phyloP scores from a whole-genome alignment of 1,284 basidiomycete genomes.

The Cryptococcus sp. region DNA sequence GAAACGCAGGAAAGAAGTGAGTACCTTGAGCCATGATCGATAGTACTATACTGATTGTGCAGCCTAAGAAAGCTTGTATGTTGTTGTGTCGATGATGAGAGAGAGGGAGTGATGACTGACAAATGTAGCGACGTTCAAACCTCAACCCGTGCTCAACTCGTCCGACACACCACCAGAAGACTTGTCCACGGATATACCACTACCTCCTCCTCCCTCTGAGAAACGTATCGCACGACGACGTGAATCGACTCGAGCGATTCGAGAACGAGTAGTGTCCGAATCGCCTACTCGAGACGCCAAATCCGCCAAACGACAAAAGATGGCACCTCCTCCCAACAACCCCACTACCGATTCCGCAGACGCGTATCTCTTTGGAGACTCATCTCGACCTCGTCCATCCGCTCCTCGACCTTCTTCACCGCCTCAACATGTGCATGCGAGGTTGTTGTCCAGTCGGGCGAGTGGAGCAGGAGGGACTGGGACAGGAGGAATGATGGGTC shows the following conservation, averaged over 20 bases:
- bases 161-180: constrained; percentile 28
- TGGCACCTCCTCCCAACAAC: not conserved
- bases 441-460: too few species aligned
- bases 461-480: not conserved
- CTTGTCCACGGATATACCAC: constrained; percentile 9
- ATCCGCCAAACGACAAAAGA: constrained; percentile 7
- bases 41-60: not conserved
- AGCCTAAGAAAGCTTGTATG: constrained; percentile 12
- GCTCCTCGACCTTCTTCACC: constrained; percentile 28
- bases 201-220: constrained; percentile 40
- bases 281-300: constrained; percentile 13
- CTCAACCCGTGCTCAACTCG: constrained; percentile 27
- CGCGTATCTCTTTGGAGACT: not conserved
- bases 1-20: constrained; percentile 19
- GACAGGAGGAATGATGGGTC: constrained; percentile 19
- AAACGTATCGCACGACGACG: constrained; percentile 34
- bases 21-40: constrained; percentile 7
- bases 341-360: too few species aligned
- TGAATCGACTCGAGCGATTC: constrained; percentile 28
- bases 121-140: constrained; percentile 28
- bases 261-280: constrained; percentile 19
- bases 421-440: constrained; percentile 11
- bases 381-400: constrained; percentile 12
- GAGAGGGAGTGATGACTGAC: too few species aligned
- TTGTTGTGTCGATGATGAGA: too few species aligned